Conservation (phyloP, 1,139 yeast genomes). For the Debaryomyces nepalensis region DNA sequence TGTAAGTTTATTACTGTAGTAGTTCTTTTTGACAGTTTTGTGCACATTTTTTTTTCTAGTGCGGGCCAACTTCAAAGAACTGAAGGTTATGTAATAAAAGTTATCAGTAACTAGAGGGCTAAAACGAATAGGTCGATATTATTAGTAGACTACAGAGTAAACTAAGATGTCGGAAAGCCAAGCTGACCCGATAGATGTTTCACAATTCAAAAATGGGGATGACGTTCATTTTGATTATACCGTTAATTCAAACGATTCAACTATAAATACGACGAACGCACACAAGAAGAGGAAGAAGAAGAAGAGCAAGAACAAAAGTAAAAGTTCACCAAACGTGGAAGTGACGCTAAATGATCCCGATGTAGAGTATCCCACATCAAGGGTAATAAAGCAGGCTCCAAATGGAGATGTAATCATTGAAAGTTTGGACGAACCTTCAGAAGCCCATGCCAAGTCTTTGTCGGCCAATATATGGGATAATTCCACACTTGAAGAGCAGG, state of each 20-base stretch:
- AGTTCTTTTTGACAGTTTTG: constrained; percentile 9
- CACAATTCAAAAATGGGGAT: constrained; percentile 49
- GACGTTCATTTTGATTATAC: constrained; percentile 63
- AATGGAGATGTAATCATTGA: constrained; percentile 77
- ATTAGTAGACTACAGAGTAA: constrained; percentile 3
- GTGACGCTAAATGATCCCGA: constrained; percentile 60
- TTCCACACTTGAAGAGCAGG: constrained; percentile 60
- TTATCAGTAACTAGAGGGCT: constrained; percentile 1
- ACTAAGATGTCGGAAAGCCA: constrained; percentile 12
- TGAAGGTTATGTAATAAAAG: constrained; percentile 10
- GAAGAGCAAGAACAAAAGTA: constrained; percentile 34
- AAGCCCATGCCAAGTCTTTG: constrained; percentile 21
- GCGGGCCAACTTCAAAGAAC: constrained; percentile 3
- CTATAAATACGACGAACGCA: constrained; percentile 36
- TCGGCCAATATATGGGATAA: constrained; percentile 59
- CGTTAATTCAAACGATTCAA: constrained; percentile 16
- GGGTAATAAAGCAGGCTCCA: constrained; percentile 73
- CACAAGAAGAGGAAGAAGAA: constrained; percentile 43
- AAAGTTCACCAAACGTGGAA: constrained; percentile 27
- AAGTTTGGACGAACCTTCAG: constrained; percentile 39
- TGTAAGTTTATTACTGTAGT: constrained; percentile 2
- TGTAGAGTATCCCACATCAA: constrained; percentile 70
- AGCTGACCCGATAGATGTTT: constrained; percentile 12
- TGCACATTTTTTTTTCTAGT: constrained; percentile 10
- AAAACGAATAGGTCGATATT: constrained; percentile 2